These are phyloP conservation scores for Oleoguttula mirabilis DNA, from an alignment of 495 filamentous ascomycete genomes.

Conservation along the genomic window DNA sequence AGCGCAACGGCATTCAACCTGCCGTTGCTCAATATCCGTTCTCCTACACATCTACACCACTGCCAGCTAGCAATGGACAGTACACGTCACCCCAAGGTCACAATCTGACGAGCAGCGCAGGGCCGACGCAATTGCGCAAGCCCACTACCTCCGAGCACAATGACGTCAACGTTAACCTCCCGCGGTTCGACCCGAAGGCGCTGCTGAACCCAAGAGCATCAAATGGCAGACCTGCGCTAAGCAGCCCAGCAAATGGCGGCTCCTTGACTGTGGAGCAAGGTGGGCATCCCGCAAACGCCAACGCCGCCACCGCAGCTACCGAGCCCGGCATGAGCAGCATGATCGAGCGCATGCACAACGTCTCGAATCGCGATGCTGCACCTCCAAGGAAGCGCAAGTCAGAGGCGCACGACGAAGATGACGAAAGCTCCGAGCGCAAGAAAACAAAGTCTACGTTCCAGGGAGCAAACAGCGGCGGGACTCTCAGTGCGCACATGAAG, in stretches of 20 bases:
- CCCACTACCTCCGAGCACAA: background rate
- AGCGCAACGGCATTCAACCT: too few relatives aligned
- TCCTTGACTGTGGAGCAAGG: too few relatives aligned
- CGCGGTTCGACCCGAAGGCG: constrained; percentile 19
- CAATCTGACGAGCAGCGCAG: constrained; percentile 9
- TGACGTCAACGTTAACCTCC: background rate
- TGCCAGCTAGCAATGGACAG: too few relatives aligned
- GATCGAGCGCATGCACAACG: constrained; percentile 61
- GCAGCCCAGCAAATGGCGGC: constrained; percentile 12
- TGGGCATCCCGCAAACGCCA: too few relatives aligned
- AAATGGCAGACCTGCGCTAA: background rate
- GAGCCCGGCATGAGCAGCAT: constrained; percentile 34
- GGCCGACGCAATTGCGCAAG: constrained; percentile 16
- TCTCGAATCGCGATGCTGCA: constrained; percentile 48
- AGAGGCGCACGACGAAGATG: constrained; percentile 29
- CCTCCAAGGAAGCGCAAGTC: constrained; percentile 57
- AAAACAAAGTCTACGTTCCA: constrained; percentile 31
- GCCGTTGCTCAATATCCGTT: too few relatives aligned
- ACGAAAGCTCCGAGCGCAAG: constrained; percentile 22
- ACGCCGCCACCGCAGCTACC: too few relatives aligned
- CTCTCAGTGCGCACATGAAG: constrained; percentile 53
- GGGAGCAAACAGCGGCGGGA: constrained; percentile 39
- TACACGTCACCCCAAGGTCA: background rate
- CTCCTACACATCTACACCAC: too few relatives aligned
- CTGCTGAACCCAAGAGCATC: constrained; percentile 27